A percentile compares a stretch with the other conserved stretches of the same genome.
These are phyloP conservation scores for Phytopythium sindhum DNA, from an alignment of 352 stramenopile species.

Conservation along the genomic window DNA sequence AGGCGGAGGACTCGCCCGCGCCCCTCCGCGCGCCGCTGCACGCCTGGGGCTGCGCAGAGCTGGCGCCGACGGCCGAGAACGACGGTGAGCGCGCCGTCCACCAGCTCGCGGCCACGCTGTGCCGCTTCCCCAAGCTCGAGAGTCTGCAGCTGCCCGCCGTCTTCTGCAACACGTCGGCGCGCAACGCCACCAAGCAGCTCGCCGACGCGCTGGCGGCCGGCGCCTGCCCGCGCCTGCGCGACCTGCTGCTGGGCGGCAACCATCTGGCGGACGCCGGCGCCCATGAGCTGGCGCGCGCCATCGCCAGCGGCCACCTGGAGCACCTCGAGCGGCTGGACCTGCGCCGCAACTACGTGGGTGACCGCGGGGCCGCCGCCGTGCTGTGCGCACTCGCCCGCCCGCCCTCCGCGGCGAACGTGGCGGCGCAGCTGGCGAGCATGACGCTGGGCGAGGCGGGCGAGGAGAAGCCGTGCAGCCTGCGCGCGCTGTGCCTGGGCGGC, in stretches of 20 bases:
- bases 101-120: slow-evolving; percentile 36
- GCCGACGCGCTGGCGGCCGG: slow-evolving; percentile 39
- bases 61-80: slow-evolving; percentile 51
- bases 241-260: slow-evolving; percentile 66
- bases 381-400: not conserved
- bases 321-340: slow-evolving; percentile 53
- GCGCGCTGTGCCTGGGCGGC: slow-evolving; percentile 68
- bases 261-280: slow-evolving; percentile 57
- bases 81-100: slow-evolving; percentile 48
- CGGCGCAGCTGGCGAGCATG: slow-evolving; percentile 35
- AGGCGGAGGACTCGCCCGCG: slow-evolving; percentile 8
- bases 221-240: slow-evolving; percentile 44
- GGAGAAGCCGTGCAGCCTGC: slow-evolving; percentile 32
- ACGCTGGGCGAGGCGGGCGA: slow-evolving; percentile 7
- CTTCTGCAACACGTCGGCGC: slow-evolving; percentile 61
- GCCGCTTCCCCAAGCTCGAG: slow-evolving; percentile 33
- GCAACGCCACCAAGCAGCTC: slow-evolving; percentile 41
- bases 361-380: slow-evolving; percentile 24
- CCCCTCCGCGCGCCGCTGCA: slow-evolving; percentile 32
- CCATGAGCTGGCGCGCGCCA: slow-evolving; percentile 37
- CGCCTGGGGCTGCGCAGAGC: slow-evolving; percentile 58
- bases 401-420: slow-evolving; percentile 8
- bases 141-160: slow-evolving; percentile 67
- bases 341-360: slow-evolving; percentile 70
- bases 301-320: slow-evolving; percentile 29